Evolutionary conservation across 768 basidiomycete genomes (phyloP).

Genomic region (Harrya chromipes): DNA sequence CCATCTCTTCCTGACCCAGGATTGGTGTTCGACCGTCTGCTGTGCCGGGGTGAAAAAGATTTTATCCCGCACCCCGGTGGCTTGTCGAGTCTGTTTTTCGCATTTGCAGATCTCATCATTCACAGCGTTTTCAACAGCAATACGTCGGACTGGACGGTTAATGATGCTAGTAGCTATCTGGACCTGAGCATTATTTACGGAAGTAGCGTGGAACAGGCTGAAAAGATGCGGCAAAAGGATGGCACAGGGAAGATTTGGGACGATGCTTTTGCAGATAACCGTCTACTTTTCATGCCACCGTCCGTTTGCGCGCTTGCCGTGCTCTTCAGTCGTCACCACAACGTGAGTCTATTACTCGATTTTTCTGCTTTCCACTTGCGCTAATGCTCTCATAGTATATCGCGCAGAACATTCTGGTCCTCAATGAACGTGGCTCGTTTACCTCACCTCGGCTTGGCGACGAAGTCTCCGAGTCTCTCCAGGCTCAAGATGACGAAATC

Average conservation of each 20-base stretch:
- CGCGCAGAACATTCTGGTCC: slow-evolving; percentile 59
- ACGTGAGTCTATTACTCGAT: slow-evolving; percentile 40
- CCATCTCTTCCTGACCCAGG: slow-evolving; percentile 60
- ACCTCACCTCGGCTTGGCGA: slow-evolving; percentile 15
- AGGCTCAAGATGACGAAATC: slow-evolving; percentile 69
- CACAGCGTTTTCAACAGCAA: slow-evolving; percentile 68
- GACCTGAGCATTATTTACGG: slow-evolving; percentile 78
- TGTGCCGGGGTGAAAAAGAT: slow-evolving; percentile 37
- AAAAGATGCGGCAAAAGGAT: slow-evolving; percentile 55
- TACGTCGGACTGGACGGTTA: slow-evolving; percentile 46
- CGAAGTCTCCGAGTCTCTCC: slow-evolving; percentile 15
- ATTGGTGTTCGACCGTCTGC: slow-evolving; percentile 68
- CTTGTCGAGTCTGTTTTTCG: slow-evolving; percentile 71
- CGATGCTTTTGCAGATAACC: slow-evolving; percentile 67
- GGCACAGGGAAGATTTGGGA: slow-evolving; percentile 65
- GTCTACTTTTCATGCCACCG: slow-evolving; percentile 72
- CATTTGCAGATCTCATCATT: slow-evolving; percentile 75
- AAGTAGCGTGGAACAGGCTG: slow-evolving; percentile 43
- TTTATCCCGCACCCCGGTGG: slow-evolving; percentile 62
- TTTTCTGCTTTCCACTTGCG: background rate
- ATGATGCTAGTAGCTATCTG: slow-evolving; percentile 69
- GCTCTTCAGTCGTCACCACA: slow-evolving; percentile 71
- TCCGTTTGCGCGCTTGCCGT: slow-evolving; percentile 64
- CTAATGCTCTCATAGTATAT: slow-evolving; percentile 49
- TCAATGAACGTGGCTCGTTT: slow-evolving; percentile 64